Base-by-base conservation (phyloP, 768 basidiomycete genomes). In the Lepiota brunneoincarnata region DNA sequence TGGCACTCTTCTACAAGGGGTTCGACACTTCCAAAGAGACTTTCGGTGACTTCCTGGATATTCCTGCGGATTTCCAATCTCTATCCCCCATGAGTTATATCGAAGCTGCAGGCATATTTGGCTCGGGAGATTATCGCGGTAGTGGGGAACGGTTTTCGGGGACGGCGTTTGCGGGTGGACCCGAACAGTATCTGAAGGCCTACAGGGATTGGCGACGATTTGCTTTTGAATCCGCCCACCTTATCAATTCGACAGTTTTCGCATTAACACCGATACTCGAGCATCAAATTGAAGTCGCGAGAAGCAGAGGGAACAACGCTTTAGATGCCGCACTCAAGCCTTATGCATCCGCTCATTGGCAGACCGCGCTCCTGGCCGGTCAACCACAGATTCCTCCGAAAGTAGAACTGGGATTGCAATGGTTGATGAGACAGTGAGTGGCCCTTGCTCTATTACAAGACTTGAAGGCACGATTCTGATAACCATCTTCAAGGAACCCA, bases 31-130 rank as follows among this genome's bases (percentile, higher is more conserved):
- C 72, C 72, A 3, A 43, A 6, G 58, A 61, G 11, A 67, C 71
- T 18, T 77, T 72, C 55, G 68, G 69, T 2, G 71, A 74, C 37
- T 72, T 77, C 57, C 63, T 75, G 21, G 59, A 69, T n/a, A 69
- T 77, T 28, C 73, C 74, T 6, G 51, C 68, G 0, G 58, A 62
- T 18, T 56, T 51, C 12, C 61, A 61, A 9, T 49, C 63, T 18
- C 55, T 74, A 1, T 63, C 64, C 0, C 64, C 72, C 11, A 53
- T 69, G 34, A 74, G 72, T 56, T 77, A 75, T 43, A 54, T 67
- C 12, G 72, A 74, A 46, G 66, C 71, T 3, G 59, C 69, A 34
- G 61, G 58, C 17, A 55, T 66, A n/a, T 58, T 74, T 35, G 70
- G 68, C 0, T 53, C 64, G 0, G 68, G 66, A 1, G 63, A 61